A percentile compares a stretch with the other conserved stretches of the same genome.
These are phyloP conservation scores for Hyparrhenia diplandra DNA, from an alignment of 176 grass and related monocot species.

Conservation along the genomic window DNA sequence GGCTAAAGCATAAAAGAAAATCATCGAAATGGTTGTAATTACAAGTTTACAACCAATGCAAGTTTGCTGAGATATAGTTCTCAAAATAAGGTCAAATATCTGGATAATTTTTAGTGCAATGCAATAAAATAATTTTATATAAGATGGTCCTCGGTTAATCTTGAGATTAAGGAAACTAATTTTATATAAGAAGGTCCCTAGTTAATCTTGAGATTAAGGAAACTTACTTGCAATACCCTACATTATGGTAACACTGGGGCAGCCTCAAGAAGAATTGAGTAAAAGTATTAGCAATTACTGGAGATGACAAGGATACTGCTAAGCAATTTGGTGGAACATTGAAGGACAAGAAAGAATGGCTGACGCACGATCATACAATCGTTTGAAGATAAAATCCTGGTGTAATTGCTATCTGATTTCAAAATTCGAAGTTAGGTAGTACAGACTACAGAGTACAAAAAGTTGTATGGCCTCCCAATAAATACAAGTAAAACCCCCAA, in stretches of 20 bases:
- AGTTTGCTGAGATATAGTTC: not conserved
- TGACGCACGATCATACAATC: constrained; percentile 7
- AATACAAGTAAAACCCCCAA: not conserved
- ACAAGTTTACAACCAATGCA: not conserved
- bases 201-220: not conserved
- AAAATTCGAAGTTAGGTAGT: constrained; percentile 32
- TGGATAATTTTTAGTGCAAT: not conserved
- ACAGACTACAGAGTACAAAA: constrained; percentile 23
- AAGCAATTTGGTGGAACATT: not conserved
- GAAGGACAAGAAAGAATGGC: not conserved
- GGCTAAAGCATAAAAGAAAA: not conserved
- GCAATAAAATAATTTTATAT: not conserved
- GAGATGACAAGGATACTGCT: not conserved
- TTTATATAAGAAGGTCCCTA: not conserved
- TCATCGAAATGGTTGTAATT: not conserved
- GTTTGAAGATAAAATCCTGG: constrained; percentile 19
- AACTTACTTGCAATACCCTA: not conserved
- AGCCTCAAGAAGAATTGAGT: not conserved
- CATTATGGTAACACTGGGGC: not conserved
- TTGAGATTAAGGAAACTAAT: constrained; percentile 6
- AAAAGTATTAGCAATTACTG: not conserved
- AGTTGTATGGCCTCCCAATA: not conserved
- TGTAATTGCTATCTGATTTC: constrained; percentile 20
- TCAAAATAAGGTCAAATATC: not conserved
- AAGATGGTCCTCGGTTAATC: not conserved